These are phyloP conservation scores for Chalciporus sp. DNA, from an alignment of 1,284 basidiomycete species.

Conservation along the genomic window DNA sequence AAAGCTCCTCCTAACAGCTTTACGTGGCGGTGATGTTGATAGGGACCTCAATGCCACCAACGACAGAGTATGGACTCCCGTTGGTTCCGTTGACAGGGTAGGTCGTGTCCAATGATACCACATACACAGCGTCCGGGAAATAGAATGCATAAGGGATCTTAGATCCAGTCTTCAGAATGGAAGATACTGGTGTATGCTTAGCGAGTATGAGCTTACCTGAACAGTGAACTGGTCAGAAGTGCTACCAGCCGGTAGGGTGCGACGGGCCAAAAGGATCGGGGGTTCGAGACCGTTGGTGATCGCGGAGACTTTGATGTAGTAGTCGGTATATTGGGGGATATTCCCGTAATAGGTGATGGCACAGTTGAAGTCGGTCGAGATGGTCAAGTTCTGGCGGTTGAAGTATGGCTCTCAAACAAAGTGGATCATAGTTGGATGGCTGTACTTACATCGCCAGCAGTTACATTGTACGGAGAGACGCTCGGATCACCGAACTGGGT, in stretches of 20 bases:
- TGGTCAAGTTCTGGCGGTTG: constrained; percentile 21
- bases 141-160: constrained; percentile 29
- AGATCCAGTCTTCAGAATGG: no score
- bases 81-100: constrained; percentile 21
- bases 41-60: constrained; percentile 21
- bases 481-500: constrained; percentile 22
- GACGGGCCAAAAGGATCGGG: constrained; percentile 31
- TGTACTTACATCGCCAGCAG: constrained; percentile 29
- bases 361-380: constrained; percentile 30
- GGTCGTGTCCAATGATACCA: constrained; percentile 28
- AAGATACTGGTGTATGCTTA: no score
- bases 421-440: no score
- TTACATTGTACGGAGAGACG: constrained; percentile 24
- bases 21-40: constrained; percentile 19
- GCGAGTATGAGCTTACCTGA: constrained; percentile 17
- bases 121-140: constrained; percentile 25
- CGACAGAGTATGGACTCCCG: constrained; percentile 28
- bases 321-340: constrained; percentile 31
- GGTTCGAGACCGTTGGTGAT: constrained; percentile 37
- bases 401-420: neutral
- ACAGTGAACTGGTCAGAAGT: constrained; percentile 22
- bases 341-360: constrained; percentile 22
- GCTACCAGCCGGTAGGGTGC: constrained; percentile 8
- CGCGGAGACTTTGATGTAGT: constrained; percentile 35
- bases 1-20: no score